These are phyloP conservation scores for Sarcodon sp. DNA, from an alignment of 768 basidiomycete genomes.

Conservation along the genomic window DNA sequence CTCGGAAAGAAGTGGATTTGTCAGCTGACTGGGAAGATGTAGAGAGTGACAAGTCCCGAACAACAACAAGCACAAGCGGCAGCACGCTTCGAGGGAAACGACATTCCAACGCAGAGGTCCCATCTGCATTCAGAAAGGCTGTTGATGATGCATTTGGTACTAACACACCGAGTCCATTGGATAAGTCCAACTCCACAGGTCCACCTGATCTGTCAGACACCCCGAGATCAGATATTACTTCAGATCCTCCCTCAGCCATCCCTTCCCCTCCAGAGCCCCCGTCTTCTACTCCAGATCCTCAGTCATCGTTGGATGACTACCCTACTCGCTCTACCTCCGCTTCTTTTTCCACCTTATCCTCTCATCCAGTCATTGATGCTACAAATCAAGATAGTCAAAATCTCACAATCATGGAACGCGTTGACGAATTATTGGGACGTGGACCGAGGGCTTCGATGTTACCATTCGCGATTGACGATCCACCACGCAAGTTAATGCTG, in stretches of 20 bases:
- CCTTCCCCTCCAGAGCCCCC: slow-evolving; percentile 36
- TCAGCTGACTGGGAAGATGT: slow-evolving; percentile 58
- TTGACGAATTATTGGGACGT: slow-evolving; percentile 59
- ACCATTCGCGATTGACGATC: slow-evolving; percentile 65
- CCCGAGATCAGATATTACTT: slow-evolving; percentile 19
- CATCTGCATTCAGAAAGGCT: background rate
- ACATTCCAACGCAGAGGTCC: slow-evolving; percentile 9
- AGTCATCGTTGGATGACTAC: slow-evolving; percentile 64
- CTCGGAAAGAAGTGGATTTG: slow-evolving; percentile 42
- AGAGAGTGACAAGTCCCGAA: slow-evolving; percentile 29
- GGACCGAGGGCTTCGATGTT: slow-evolving; percentile 43
- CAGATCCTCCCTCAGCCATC: background rate
- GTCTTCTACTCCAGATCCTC: slow-evolving; percentile 59
- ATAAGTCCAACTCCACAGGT: slow-evolving; percentile 18
- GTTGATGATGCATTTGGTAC: slow-evolving; percentile 1
- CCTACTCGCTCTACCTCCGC: slow-evolving; percentile 58
- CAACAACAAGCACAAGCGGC: slow-evolving; percentile 33
- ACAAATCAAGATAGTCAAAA: slow-evolving; percentile 11
- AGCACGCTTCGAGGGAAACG: slow-evolving; percentile 17
- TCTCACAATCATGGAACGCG: slow-evolving; percentile 44
- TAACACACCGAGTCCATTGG: slow-evolving; percentile 6
- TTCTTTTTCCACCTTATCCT: slow-evolving; percentile 48
- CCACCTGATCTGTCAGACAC: slow-evolving; percentile 11
- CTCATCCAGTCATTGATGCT: slow-evolving; percentile 41
- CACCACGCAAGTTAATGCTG: slow-evolving; percentile 75